Evolutionary conservation across 2,329 filamentous ascomycete genomes (phyloP).

Genomic region (Penicillium sp.): DNA sequence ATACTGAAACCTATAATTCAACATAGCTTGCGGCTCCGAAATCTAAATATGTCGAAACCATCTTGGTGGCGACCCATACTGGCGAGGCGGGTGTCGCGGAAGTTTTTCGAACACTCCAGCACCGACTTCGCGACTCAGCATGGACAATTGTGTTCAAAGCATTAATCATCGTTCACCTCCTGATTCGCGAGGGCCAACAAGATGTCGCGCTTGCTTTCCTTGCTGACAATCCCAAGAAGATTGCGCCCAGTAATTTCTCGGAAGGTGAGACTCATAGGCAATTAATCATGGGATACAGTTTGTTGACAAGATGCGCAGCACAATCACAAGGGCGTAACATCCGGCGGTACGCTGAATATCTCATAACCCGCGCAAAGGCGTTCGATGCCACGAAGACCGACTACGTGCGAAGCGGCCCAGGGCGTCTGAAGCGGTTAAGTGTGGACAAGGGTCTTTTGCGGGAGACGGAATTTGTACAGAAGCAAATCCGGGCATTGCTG

Average conservation of each 20-base stretch:
- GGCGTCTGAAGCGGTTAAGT: conserved; percentile 77
- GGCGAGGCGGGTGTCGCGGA: conserved; percentile 94
- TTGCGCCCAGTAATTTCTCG: conserved; percentile 87
- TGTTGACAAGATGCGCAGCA: conserved; percentile 57
- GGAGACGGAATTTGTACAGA: conserved; percentile 88
- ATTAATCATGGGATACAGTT: conserved; percentile 1
- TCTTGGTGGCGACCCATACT: conserved; percentile 89
- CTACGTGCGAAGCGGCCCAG: conserved; percentile 81
- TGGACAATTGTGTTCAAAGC: conserved; percentile 99
- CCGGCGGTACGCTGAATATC: conserved; percentile 83
- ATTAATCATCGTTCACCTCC: conserved; percentile 90
- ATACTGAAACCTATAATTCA: conserved; percentile 19
- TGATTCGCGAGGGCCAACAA: conserved; percentile 92
- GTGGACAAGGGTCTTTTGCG: conserved; percentile 90
- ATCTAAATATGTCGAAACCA: conserved; percentile 99
- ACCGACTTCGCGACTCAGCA: conserved; percentile 88
- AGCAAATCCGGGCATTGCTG: conserved; percentile 79
- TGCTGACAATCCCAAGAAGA: conserved; percentile 74
- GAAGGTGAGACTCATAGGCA: conserved; percentile 65
- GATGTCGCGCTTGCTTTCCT: conserved; percentile 87
- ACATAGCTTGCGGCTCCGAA: conserved; percentile 87
- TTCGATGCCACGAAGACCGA: conserved; percentile 84
- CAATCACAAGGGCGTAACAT: conserved; percentile 96
- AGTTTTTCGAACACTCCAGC: conserved; percentile 88
- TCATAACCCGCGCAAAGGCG: conserved; percentile 76